A percentile compares a stretch with the other conserved stretches of the same genome.
Conservation (phyloP, 306 rosid genomes). For the Vigna trinervia region DNA sequence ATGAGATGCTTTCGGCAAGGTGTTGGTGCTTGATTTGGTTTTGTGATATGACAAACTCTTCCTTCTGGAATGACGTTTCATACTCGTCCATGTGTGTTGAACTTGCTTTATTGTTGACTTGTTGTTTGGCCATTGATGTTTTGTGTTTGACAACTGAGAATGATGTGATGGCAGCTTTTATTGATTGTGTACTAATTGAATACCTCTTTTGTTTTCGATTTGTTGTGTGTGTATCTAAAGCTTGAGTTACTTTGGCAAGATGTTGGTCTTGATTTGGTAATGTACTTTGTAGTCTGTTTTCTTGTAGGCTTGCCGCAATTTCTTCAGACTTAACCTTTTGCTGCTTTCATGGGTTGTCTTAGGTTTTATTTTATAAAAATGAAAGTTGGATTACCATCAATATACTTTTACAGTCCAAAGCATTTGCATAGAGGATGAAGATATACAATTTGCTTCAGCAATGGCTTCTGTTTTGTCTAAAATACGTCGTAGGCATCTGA, state of each 20-base stretch:
- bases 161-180: background rate
- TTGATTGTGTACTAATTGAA: background rate
- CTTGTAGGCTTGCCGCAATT: background rate
- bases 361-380: background rate
- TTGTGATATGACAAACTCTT: background rate
- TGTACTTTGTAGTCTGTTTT: background rate
- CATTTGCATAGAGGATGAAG: background rate
- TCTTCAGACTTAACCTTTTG: background rate
- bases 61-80: background rate
- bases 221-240: background rate
- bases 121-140: background rate
- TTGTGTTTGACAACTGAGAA: background rate
- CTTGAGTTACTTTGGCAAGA: conserved; percentile 4
- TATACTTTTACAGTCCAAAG: background rate
- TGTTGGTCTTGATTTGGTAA: background rate
- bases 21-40: background rate
- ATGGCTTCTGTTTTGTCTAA: background rate
- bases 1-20: background rate
- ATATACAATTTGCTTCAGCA: background rate
- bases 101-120: background rate
- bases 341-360: background rate
- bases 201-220: background rate
- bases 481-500: background rate
- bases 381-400: background rate
- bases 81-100: background rate